Percentiles rank a stretch among this genome's conserved stretches.
Evolutionary conservation across 2,329 filamentous ascomycete genomes (phyloP).

Genomic region (Parascedosporium putredinis): DNA sequence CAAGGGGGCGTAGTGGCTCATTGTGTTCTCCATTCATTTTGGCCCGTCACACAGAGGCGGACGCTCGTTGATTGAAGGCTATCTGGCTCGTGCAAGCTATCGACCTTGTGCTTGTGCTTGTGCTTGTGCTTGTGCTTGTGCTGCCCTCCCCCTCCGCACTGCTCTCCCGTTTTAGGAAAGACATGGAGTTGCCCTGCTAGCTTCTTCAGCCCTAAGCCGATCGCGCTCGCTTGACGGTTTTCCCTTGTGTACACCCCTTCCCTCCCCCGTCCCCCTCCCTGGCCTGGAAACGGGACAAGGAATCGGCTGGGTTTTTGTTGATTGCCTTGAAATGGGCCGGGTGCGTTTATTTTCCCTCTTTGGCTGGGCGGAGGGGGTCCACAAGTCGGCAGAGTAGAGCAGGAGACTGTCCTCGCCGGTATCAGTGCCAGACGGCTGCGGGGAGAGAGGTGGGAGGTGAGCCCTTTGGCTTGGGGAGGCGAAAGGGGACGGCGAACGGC

Average conservation of each 20-base stretch:
- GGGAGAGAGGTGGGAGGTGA: too few relatives aligned
- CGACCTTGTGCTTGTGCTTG: background rate
- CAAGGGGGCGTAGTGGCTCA: background rate
- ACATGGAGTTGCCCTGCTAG: background rate
- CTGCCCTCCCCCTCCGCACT: conserved; percentile 2
- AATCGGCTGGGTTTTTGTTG: background rate
- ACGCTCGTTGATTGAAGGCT: too few relatives aligned
- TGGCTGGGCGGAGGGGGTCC: background rate
- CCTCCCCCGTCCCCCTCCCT: background rate
- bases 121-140: background rate
- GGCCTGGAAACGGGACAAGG: background rate
- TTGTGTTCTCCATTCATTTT: background rate
- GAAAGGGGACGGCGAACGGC: too few relatives aligned
- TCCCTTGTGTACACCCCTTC: background rate
- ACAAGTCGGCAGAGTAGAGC: too few relatives aligned
- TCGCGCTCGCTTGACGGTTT: background rate
- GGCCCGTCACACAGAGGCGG: too few relatives aligned
- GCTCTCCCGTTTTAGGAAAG: conserved; percentile 8
- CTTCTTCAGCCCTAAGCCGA: conserved; percentile 7
- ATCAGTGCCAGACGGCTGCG: background rate
- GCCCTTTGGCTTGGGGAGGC: too few relatives aligned
- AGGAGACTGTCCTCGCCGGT: too few relatives aligned
- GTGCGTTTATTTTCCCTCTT: conserved; percentile 7
- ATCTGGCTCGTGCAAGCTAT: background rate
- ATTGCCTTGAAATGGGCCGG: conserved; percentile 7